Base-by-base conservation (phyloP, 495 filamentous ascomycete genomes). In the Penicillium samsonianum region DNA sequence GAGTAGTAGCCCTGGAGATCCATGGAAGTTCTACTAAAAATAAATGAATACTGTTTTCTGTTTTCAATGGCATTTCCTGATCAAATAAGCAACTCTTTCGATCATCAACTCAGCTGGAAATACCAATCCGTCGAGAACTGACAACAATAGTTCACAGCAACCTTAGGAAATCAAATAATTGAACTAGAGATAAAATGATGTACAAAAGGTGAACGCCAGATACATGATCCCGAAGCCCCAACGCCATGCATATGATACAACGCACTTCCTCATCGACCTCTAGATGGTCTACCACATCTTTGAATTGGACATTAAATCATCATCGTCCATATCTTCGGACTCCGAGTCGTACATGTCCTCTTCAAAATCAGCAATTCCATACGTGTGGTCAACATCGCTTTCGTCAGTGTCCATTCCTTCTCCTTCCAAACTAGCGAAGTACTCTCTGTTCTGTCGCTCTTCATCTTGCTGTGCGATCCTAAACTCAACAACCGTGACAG, bases 401-500 rank as follows among this genome's bases (percentile, higher is more conserved):
- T 50, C 54, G 17, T 23, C 26, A 35, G 52, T 44, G 30, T 68
- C 60, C 48, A 55, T 63, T 17, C 53, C 69, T 20, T 69, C 62
- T 46, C 50, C 62, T 11, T 50, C 69, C 20, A 30, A 46, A 8
- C 31, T 69, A 59, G 30, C 64, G 20, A 70, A 69, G 35, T 67
- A 62, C 35, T 74, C 65, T 8, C 63, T 58, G 23, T 70, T 69
- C 40, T 74, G 64, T 45, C 69, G 58, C 19, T 72, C 64, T 38
- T 75, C 72, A 31, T 74, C 66, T 73, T 73, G 79, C 41, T 62
- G 67, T 28, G 69, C 65, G 38, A 85, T 64, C 42, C 64, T 76
- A 41, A 63, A 53, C 55, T 86, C 84, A 11, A 73, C 71, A 20
- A 79, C 72, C 9, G 66, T 65, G 0, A 86, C 82, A 33, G 73